Evolutionary conservation across 805 yeast genomes (phyloP).

Genomic region (Peterozyma toletana): DNA sequence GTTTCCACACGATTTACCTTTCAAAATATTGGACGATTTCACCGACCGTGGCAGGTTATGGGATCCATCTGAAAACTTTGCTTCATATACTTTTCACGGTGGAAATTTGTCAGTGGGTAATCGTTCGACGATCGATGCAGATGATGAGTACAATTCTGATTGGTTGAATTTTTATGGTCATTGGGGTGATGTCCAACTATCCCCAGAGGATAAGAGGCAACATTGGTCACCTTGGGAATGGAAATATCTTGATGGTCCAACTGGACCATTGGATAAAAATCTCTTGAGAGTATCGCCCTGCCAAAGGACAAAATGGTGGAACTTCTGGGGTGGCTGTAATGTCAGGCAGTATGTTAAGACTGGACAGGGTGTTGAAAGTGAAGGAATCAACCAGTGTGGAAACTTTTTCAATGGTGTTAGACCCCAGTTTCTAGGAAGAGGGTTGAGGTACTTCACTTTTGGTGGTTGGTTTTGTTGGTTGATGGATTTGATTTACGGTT

Average conservation of each 20-base stretch:
- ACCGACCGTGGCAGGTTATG: slow-evolving; percentile 94
- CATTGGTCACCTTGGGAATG: slow-evolving; percentile 83
- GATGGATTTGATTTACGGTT: slow-evolving; percentile 32
- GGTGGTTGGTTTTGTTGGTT: slow-evolving; percentile 39
- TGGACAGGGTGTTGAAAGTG: slow-evolving; percentile 87
- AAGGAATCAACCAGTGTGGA: slow-evolving; percentile 77
- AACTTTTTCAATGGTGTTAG: slow-evolving; percentile 38
- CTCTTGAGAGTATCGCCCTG: slow-evolving; percentile 66
- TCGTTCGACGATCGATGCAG: slow-evolving; percentile 44
- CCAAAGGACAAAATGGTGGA: slow-evolving; percentile 90
- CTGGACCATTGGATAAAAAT: slow-evolving; percentile 81
- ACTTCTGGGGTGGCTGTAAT: slow-evolving; percentile 76
- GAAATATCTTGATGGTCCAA: slow-evolving; percentile 88
- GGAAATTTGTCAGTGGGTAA: slow-evolving; percentile 35
- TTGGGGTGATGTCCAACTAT: slow-evolving; percentile 84
- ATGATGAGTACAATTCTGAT: slow-evolving; percentile 39
- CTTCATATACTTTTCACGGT: slow-evolving; percentile 79
- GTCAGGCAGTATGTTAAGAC: slow-evolving; percentile 64
- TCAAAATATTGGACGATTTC: slow-evolving; percentile 82
- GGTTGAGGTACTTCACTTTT: slow-evolving; percentile 29
- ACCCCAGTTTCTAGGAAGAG: slow-evolving; percentile 33
- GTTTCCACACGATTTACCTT: slow-evolving; percentile 92
- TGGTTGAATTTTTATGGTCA: slow-evolving; percentile 81
- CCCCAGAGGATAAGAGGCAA: slow-evolving; percentile 69
- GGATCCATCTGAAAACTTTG: slow-evolving; percentile 82